A percentile compares a stretch with the other conserved stretches of the same genome.
These are phyloP conservation scores for Hortiboletus flavorubellus DNA, from an alignment of 768 basidiomycete species.

Conservation along the genomic window DNA sequence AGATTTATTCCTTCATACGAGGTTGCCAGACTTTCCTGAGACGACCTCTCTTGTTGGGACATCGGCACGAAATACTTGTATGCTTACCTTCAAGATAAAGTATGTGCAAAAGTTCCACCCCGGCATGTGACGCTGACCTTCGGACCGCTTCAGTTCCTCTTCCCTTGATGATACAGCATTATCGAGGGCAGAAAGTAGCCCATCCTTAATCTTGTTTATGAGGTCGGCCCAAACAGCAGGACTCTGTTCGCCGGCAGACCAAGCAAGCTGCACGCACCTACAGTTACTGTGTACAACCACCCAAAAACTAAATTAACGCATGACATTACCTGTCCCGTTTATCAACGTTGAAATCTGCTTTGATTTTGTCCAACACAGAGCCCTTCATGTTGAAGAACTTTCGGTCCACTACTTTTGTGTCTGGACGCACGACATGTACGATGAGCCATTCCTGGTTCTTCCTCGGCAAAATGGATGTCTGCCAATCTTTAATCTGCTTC, in stretches of 20 bases:
- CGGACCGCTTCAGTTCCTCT: conserved; percentile 88
- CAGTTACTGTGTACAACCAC: conserved; percentile 14
- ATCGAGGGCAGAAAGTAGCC: conserved; percentile 82
- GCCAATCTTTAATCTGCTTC: conserved; percentile 94
- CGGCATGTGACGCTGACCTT: conserved; percentile 85
- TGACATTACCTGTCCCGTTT: conserved; percentile 68
- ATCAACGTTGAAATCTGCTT: conserved; percentile 86
- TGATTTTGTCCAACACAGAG: conserved; percentile 85
- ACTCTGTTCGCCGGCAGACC: conserved; percentile 67
- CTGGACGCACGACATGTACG: conserved; percentile 77
- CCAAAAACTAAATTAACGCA: conserved; percentile 3
- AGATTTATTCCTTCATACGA: conserved; percentile 91
- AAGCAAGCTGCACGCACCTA: conserved; percentile 82
- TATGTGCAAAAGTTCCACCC: conserved; percentile 99
- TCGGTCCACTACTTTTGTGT: conserved; percentile 53
- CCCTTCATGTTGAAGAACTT: conserved; percentile 83
- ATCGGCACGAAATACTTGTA: neutral
- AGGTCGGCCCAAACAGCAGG: conserved; percentile 87
- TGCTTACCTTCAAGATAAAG: conserved; percentile 87
- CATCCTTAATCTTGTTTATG: conserved; percentile 86
- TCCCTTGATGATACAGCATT: conserved; percentile 71
- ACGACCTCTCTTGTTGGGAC: conserved; percentile 1
- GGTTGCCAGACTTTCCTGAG: conserved; percentile 87
- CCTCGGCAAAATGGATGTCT: conserved; percentile 54
- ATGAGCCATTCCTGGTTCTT: conserved; percentile 95